phyloP scores from a whole-genome alignment of 306 rosid species.

The Sophora flavescens region DNA sequence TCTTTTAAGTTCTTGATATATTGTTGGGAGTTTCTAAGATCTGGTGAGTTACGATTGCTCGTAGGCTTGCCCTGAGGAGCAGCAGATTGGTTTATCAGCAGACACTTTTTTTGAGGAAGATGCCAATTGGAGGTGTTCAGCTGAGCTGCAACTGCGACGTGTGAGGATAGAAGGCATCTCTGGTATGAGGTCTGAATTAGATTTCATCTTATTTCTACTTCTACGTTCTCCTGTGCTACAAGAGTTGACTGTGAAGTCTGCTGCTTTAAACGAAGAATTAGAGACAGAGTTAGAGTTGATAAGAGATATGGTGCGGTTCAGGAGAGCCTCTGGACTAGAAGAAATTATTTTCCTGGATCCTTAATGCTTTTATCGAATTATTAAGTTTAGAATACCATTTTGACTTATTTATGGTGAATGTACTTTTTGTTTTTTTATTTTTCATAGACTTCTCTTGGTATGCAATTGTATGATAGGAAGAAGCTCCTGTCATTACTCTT shows the following conservation, averaged over 20 bases:
- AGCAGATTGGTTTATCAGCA: background rate
- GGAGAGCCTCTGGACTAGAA: slow-evolving; percentile 62
- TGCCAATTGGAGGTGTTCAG: slow-evolving; percentile 36
- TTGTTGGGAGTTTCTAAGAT: no score
- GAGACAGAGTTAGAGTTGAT: slow-evolving; percentile 50
- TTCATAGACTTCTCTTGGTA: background rate
- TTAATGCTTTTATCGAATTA: slow-evolving; percentile 35
- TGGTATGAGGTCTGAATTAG: slow-evolving; percentile 57
- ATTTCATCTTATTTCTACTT: slow-evolving; percentile 63
- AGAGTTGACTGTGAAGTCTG: slow-evolving; percentile 64
- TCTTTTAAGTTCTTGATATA: slow-evolving; percentile 23
- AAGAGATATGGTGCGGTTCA: slow-evolving; percentile 58
- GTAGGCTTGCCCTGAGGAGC: slow-evolving; percentile 61
- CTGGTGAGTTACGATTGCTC: slow-evolving; percentile 15
- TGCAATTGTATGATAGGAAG: no score
- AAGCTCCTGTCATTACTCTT: background rate
- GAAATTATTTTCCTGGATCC: slow-evolving; percentile 61
- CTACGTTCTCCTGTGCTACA: slow-evolving; percentile 58
- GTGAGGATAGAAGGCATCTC: slow-evolving; percentile 59
- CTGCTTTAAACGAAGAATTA: slow-evolving; percentile 38
- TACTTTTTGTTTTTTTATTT: background rate
- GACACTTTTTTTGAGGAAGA: slow-evolving; percentile 41
- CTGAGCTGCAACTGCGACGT: slow-evolving; percentile 50
- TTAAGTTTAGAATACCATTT: slow-evolving; percentile 8
- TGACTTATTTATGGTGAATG: background rate